Evolutionary conservation across 495 filamentous ascomycete species (phyloP), one percentile per base, ranked within the genome.

Genomic region (Aspergillus egyptiacus): DNA sequence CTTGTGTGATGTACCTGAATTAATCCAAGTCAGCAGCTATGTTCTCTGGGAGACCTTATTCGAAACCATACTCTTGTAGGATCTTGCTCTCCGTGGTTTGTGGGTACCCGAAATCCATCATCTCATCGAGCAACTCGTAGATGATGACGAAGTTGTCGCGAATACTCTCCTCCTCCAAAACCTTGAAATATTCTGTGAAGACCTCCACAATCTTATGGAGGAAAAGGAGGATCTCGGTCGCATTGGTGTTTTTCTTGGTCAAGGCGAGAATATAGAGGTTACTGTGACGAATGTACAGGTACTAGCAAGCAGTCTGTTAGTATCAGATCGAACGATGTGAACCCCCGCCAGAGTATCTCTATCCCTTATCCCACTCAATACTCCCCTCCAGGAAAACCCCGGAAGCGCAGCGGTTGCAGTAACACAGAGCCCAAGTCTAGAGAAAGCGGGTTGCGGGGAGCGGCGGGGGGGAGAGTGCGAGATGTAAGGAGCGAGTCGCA

Each of bases 21-120:
- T 11, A 4, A 33, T 10, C 11, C 5, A 19, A 22, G 13, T 14
- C 6, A 28, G 17, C 13, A 47, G 33, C 22, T 8, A 28, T 37
- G 30, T 9, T 11, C 2, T 22, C 19, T 8, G 10, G 10, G 13
- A n/a, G 2, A 3, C 15, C n/a, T 13, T 1, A 17, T 6, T 6
- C 4, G 6, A 18, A 25, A 41, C 18, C 70, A 54, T 73, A 87
- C 76, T 99, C 94, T 73, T 97, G 94, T 51, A 99, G 74, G 64
- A 99, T 99, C 78, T 99, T 99, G 70, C 80, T 89, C 69, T 99
- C 94, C 44, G 94, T 99, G 17, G 94, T 99, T 69, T 99, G 94
- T 14, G 94, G 94, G 67, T 99, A 96, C 40, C 94, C 94, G 72
- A 97, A 99, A 67, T 99, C 94, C 94, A 99, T 99, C 94, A 99